Base-by-base conservation (phyloP, 2,329 filamentous ascomycete genomes). In the Pseudogymnoascus sp. region DNA sequence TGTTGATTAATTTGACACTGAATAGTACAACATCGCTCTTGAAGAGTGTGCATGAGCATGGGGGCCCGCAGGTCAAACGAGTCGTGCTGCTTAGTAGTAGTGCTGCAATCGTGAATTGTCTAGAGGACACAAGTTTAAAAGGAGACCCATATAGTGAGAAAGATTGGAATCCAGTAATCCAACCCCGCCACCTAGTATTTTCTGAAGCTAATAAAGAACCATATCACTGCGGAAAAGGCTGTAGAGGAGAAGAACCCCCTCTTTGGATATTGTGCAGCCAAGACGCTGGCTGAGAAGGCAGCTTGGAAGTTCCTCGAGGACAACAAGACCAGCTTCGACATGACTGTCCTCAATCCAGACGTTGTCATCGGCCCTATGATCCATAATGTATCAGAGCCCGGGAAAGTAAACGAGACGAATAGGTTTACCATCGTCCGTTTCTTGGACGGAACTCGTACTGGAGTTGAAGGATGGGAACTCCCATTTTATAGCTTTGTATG, bases 331-430 rank as follows among this genome's bases (percentile, higher is more conserved):
- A 77, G 76, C 64, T 89, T 89, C 68, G 79, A 82, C 64, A 72
- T 89, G 47, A 78, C 82, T 6, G 83, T 82, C 5, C 81, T 89
- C 67, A 83, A 83, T 69, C 82, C 82, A 65, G 85, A 85, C 0
- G 79, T 83, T 68, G 83, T 86, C 0, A 81, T 87, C 64, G 86
- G 86, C 0, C 86, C 86, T 0, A 74, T 87, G 3, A 79, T 84
- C 63, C 82, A 87, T 68, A 83, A 84, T 65, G 78, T 91, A 2
- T 78, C 83, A 64, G 80, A 77, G 21, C 78, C 88, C 0, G 81
- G 83, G 15, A 77, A 76, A 4, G 77, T 91, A 67, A 92, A 91
- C 75, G 88, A 87, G 1, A 89, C 87, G 9, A 91, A 90, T 71
- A 31, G n/a, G n/a, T 75, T 76, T 69, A 78, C 80, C n/a, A 71